Base-by-base conservation (phyloP, 1,139 yeast species). In the Nakaseomyces nivariensis region DNA sequence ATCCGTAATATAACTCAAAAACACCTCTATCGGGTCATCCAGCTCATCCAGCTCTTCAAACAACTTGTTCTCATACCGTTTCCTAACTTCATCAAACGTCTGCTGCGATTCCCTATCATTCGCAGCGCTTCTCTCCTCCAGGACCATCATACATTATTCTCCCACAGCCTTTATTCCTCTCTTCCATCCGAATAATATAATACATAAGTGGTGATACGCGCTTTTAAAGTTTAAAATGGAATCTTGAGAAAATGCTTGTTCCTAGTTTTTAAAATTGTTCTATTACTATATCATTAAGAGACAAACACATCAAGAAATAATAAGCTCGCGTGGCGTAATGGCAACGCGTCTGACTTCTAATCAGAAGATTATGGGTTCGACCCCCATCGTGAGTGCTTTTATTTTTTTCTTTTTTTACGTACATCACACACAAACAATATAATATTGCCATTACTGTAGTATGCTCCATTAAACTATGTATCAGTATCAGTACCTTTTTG, bases 1-100 rank as follows among this genome's bases (percentile, higher is more conserved):
- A 96, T 96, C 89, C 13, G 72, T 67, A n/a, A 89, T 73, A 57
- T 87, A 89, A 24, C 82, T 82, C 25, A 87, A 59, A 65, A 76
- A 88, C 1, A 80, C 77, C 53, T 84, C 86, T 29, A 89, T 66
- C 0, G 97, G 96, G 61, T 90, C 97, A 66, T 89, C 96, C 41
- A 79, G 64, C 27, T 82, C 85, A 1, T 77, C 82, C 1, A 77
- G 57, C 0, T 74, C 71, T 17, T 60, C 62, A 24, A 83, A 64
- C 11, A 67, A 67, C 10, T 60, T 52, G 59, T 82, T 52, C 48
- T 49, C 13, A 48, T 41, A 41, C 26, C 25, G 44, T 22, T 41
- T 41, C 44, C 25, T 27, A 10, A 41, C 44, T 4, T 41, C 44
- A 8, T 41, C 44, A 13, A 41, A 22, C 24, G 22, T 41, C 25